These are phyloP conservation scores for Ganoderma multipileum DNA, from an alignment of 1,284 basidiomycete genomes.

Conservation along the genomic window DNA sequence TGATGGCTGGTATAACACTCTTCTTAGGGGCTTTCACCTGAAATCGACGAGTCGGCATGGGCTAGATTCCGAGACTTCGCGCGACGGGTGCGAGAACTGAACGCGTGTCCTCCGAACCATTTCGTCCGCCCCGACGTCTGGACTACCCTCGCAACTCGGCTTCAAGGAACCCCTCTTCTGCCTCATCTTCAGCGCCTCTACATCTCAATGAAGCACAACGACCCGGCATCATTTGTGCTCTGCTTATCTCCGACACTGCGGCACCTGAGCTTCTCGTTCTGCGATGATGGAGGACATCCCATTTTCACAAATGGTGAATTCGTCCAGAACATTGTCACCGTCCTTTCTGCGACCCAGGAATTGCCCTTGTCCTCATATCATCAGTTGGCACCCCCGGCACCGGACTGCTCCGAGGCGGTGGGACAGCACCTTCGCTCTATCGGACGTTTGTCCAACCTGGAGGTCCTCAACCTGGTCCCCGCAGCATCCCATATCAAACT, in stretches of 20 bases:
- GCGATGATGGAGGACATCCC: not conserved
- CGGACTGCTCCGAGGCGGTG: not conserved
- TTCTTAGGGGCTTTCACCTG: not conserved
- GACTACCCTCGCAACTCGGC: not conserved
- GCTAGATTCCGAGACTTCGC: not conserved
- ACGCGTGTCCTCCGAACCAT: not conserved
- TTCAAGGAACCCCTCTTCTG: not conserved
- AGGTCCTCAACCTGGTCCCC: not conserved
- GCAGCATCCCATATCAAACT: not conserved
- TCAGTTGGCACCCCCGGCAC: not conserved
- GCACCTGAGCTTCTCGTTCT: not conserved
- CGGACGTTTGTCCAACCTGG: not conserved
- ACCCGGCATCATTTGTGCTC: not conserved
- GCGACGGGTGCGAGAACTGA: not conserved
- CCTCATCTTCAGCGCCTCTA: not conserved
- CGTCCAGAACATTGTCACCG: not conserved
- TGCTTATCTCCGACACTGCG: not conserved
- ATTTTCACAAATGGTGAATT: not conserved
- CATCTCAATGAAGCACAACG: not conserved
- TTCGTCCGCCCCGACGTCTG: not conserved
- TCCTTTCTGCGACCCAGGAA: not conserved
- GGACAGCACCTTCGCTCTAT: not conserved
- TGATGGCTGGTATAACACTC: not conserved
- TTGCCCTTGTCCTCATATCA: not conserved
- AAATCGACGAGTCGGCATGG: not conserved